Conservation (phyloP, 2,329 filamentous ascomycete species). For the Aspergillus puulaauensis region DNA sequence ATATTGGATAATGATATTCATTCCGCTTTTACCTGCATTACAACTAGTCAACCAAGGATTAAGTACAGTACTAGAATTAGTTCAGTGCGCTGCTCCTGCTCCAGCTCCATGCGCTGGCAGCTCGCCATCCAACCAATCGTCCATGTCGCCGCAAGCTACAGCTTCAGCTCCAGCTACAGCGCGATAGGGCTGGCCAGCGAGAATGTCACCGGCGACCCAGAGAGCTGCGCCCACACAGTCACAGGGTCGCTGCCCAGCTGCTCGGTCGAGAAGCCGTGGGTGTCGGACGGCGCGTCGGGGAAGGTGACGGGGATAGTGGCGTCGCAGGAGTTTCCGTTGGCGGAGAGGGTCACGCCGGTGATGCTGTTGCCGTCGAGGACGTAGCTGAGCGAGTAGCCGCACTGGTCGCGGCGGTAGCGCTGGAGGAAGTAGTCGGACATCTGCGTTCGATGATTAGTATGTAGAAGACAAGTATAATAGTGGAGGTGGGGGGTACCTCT, state of each 20-base stretch:
- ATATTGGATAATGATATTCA: neutral
- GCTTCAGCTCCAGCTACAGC: too few species aligned
- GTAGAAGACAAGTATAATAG: too few species aligned
- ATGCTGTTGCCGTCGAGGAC: constrained; percentile 47
- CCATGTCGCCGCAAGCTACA: too few species aligned
- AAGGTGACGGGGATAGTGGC: constrained; percentile 57
- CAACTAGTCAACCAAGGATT: too few species aligned
- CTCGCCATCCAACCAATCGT: neutral
- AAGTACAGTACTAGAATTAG: too few species aligned
- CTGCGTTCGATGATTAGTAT: constrained; percentile 10
- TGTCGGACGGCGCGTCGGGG: constrained; percentile 45
- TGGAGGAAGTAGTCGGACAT: constrained; percentile 52
- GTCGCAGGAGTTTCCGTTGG: constrained; percentile 51
- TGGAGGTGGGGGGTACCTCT: constrained; percentile 48
- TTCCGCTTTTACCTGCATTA: too few species aligned
- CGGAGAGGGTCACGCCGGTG: constrained; percentile 51
- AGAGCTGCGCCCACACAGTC: constrained; percentile 51
- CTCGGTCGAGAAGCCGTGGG: constrained; percentile 49
- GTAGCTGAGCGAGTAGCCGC: constrained; percentile 52
- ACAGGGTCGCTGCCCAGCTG: constrained; percentile 56
- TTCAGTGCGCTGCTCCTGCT: neutral
- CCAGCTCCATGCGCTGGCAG: neutral
- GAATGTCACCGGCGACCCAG: constrained; percentile 48
- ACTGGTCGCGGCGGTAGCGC: constrained; percentile 55
- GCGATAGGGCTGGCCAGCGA: constrained; percentile 41